These are phyloP conservation scores for Euphrasia arctica DNA, from an alignment of 305 asterid species.

Conservation along the genomic window DNA sequence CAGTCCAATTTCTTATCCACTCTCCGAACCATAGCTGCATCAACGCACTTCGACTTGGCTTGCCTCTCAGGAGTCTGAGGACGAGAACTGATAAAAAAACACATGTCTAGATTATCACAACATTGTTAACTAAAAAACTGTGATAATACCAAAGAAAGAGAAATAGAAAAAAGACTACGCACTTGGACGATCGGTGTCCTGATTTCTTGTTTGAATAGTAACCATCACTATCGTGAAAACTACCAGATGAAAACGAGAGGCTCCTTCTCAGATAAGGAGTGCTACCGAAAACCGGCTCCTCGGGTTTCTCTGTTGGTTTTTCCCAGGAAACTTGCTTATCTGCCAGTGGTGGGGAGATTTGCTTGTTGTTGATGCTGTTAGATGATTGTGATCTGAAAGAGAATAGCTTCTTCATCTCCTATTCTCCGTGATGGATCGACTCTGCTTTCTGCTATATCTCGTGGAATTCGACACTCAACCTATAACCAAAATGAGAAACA, in stretches of 20 bases:
- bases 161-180: constrained; percentile 21
- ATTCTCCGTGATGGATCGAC: constrained; percentile 37
- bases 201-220: constrained; percentile 50
- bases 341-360: constrained; percentile 56
- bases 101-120: constrained; percentile 9
- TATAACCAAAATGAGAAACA: constrained; percentile 15
- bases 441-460: constrained; percentile 33
- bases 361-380: constrained; percentile 33
- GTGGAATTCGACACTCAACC: constrained; percentile 30
- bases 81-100: constrained; percentile 44
- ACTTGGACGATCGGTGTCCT: constrained; percentile 61
- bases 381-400: constrained; percentile 66
- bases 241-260: constrained; percentile 75
- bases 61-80: constrained; percentile 80
- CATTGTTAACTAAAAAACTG: constrained; percentile 5
- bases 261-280: constrained; percentile 80
- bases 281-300: constrained; percentile 34
- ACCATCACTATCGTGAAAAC: constrained; percentile 49
- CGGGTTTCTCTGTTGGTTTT: no score
- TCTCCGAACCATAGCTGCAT: constrained; percentile 38
- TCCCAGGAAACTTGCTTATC: constrained; percentile 63
- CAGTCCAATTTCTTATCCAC: constrained; percentile 44
- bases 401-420: constrained; percentile 91
- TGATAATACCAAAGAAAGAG: neutral
- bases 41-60: constrained; percentile 35